Percentiles rank a stretch among this genome's conserved stretches.
Conservation (phyloP, 768 basidiomycete species). For the Phlebiopsis gigantea region DNA sequence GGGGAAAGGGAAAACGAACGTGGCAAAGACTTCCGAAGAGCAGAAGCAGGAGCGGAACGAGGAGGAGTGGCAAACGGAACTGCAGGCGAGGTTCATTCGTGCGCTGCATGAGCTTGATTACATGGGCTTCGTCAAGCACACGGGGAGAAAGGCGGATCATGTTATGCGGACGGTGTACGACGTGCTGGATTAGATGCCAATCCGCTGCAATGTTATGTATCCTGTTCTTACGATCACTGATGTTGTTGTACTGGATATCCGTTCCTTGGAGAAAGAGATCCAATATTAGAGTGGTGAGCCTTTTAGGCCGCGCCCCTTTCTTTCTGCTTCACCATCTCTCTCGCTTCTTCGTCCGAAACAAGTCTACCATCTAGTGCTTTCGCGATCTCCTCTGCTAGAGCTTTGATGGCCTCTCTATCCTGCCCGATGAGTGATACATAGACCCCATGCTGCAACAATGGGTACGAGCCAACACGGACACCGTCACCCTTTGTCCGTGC, state of each 20-base stretch:
- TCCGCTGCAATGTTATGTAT: neutral
- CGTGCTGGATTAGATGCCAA: conserved; percentile 20
- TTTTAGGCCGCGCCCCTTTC: conserved; percentile 13
- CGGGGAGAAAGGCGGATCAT: conserved; percentile 73
- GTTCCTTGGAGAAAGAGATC: too few relatives aligned
- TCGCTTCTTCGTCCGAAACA: conserved; percentile 62
- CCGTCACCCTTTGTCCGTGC: conserved; percentile 66
- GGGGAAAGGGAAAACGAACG: conserved; percentile 5
- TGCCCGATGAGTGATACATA: conserved; percentile 58
- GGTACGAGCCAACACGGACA: conserved; percentile 80
- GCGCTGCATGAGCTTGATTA: conserved; percentile 80
- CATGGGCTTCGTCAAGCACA: conserved; percentile 76
- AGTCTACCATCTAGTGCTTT: conserved; percentile 50
- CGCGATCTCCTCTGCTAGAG: conserved; percentile 61
- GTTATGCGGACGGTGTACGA: conserved; percentile 67
- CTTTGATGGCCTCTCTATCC: conserved; percentile 40
- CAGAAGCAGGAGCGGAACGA: conserved; percentile 13
- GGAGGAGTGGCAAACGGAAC: conserved; percentile 49
- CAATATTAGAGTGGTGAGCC: too few relatives aligned
- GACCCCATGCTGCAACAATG: conserved; percentile 52
- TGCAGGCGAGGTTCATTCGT: conserved; percentile 75
- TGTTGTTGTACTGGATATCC: neutral
- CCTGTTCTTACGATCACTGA: neutral
- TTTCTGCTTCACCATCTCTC: conserved; percentile 37
- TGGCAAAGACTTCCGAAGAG: conserved; percentile 6